Evolutionary conservation across 2,329 filamentous ascomycete genomes (phyloP), one percentile per base, ranked within the genome.

Genomic region (Hymenoscyphus occultus): DNA sequence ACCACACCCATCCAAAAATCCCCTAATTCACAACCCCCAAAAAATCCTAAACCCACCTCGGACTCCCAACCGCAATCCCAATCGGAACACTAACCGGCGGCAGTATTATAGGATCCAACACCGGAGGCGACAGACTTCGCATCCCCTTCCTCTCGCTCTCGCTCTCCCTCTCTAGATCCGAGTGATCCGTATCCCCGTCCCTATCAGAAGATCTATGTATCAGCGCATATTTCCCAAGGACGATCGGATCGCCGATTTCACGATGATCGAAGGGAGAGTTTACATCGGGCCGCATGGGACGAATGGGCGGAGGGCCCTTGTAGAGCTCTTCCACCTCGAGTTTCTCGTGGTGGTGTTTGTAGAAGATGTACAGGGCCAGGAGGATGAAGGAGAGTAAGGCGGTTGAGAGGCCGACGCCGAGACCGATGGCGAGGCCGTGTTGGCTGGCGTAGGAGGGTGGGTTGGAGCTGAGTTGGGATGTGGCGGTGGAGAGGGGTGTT

Each of bases 311-410:
- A 7, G 61, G 61, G 7, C 61, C 61, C 32, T 63, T 58, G 28
- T 63, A 63, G 39, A 63, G 39, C 19, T 63, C 61, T 22, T 45
- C 40, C 1, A 63, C 14, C 35, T 63, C 61, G 9, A 58, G 28
- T 39, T 7, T 12, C 5, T 32, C 16, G 16, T 51, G 35, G 9
- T 54, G 51, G 13, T 39, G 31, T n/a, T 56, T 54, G 13, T 48
- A 40, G 39, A 45, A 35, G 13, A 42, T n/a, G n/a, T 48, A 63
- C 14, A 32, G 2, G 19, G 32, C 60, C 28, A 63, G 61, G 22
- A 57, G 13, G 28, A 42, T 13, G 51, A 63, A 19, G 39, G 5
- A 51, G 13, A 5, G 39, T 54, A 12, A 59, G 16, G 28, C 28
- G 28, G 28, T 28, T 3, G 61, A 59, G 35, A 19, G 54, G 13